Percentiles rank a stretch among this genome's conserved stretches.
These are phyloP conservation scores for Sclerotinia subarctica DNA, from an alignment of 2,329 filamentous ascomycete species.

Conservation along the genomic window DNA sequence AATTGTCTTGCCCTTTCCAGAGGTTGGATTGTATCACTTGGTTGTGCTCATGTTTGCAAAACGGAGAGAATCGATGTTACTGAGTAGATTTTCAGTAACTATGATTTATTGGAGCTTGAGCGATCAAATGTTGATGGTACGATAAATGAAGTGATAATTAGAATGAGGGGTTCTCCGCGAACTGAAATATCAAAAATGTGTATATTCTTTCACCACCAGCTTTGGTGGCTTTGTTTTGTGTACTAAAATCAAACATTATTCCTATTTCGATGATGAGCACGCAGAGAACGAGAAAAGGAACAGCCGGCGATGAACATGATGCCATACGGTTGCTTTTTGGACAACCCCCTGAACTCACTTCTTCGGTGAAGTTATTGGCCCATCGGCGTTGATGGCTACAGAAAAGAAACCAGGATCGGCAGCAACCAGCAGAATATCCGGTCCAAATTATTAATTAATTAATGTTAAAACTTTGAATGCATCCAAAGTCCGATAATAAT, in stretches of 20 bases:
- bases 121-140: neutral
- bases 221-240: neutral
- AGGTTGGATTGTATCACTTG: conserved; percentile 12
- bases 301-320: neutral
- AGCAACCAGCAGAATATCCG: neutral
- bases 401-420: too few species aligned
- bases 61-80: neutral
- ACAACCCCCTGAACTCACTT: neutral
- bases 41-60: neutral
- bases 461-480: neutral
- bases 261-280: neutral
- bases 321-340: neutral
- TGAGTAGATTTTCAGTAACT: neutral
- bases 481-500: neutral
- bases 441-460: neutral
- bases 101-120: neutral
- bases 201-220: neutral
- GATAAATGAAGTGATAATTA: neutral
- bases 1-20: conserved; percentile 28
- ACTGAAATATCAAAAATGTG: neutral
- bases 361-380: neutral
- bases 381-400: neutral
- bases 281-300: neutral
- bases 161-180: neutral
- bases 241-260: neutral